Percentiles rank a stretch among this genome's conserved stretches.
phyloP scores from a whole-genome alignment of 805 yeast species.

The Candida argentea region DNA sequence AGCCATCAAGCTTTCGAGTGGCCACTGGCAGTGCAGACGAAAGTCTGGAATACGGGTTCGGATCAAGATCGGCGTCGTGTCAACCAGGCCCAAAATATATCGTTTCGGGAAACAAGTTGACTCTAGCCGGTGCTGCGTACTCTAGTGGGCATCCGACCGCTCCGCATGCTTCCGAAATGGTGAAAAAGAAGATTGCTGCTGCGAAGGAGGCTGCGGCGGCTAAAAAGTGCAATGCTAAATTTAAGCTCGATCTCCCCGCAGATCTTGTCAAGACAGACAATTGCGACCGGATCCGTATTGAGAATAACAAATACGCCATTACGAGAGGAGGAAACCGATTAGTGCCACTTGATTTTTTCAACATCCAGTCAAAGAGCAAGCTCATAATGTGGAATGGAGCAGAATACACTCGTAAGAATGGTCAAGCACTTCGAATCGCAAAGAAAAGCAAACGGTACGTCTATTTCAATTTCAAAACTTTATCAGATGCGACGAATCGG shows the following conservation, averaged over 20 bases:
- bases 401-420: conserved; percentile 13
- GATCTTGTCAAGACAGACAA: conserved; percentile 29
- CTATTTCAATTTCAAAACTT: too few species aligned
- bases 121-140: conserved; percentile 32
- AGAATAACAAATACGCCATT: conserved; percentile 35
- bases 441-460: conserved; percentile 9
- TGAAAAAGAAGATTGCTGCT: conserved; percentile 5
- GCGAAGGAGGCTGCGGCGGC: conserved; percentile 8
- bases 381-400: conserved; percentile 22
- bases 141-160: too few species aligned
- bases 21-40: conserved; percentile 4
- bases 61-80: too few species aligned
- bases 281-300: conserved; percentile 35
- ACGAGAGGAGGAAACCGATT: conserved; percentile 29
- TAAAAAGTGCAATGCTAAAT: conserved; percentile 7
- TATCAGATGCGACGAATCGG: too few species aligned
- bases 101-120: conserved; percentile 25
- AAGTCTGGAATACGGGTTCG: conserved; percentile 1
- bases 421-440: conserved; percentile 17
- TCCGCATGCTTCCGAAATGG: conserved; percentile 22
- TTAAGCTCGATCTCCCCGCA: conserved; percentile 10
- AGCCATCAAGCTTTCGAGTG: too few species aligned
- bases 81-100: conserved; percentile 11
- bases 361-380: conserved; percentile 6
- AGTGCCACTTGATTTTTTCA: conserved; percentile 23